A percentile compares a stretch with the other conserved stretches of the same genome.
These are phyloP conservation scores for Pholiota conissans DNA, from an alignment of 768 basidiomycete species.

Conservation along the genomic window DNA sequence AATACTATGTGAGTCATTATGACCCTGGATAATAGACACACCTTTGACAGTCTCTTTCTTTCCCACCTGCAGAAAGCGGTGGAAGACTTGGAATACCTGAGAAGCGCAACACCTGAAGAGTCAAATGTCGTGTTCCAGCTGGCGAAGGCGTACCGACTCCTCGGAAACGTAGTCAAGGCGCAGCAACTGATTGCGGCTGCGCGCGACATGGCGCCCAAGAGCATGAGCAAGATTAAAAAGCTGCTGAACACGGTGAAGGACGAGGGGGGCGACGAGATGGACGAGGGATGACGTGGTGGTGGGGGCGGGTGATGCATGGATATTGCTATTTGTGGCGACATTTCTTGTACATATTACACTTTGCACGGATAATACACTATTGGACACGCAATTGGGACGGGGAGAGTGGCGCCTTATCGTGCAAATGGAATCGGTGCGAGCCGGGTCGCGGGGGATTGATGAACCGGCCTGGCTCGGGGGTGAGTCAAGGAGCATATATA, in stretches of 20 bases:
- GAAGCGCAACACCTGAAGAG: constrained; percentile 87
- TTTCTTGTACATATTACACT: constrained; percentile 30
- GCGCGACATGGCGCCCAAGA: constrained; percentile 93
- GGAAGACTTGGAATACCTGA: constrained; percentile 76
- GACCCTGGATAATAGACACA: constrained; percentile 4
- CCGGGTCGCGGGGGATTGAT: constrained; percentile 7
- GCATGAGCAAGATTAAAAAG: constrained; percentile 78
- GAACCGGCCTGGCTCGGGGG: constrained; percentile 19
- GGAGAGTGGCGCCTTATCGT: constrained; percentile 25
- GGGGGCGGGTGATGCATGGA: constrained; percentile 14
- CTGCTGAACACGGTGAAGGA: constrained; percentile 72
- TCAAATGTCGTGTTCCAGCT: constrained; percentile 97
- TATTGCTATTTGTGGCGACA: constrained; percentile 31
- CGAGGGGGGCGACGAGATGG: constrained; percentile 69
- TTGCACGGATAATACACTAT: constrained; percentile 6
- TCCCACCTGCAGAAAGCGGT: constrained; percentile 64
- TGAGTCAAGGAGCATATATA: constrained; percentile 16
- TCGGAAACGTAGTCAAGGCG: constrained; percentile 77
- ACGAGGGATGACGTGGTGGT: constrained; percentile 57
- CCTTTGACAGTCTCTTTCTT: constrained; percentile 14
- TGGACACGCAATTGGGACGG: background rate
- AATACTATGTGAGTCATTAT: constrained; percentile 67
- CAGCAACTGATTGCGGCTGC: constrained; percentile 87
- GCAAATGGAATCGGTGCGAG: constrained; percentile 7
- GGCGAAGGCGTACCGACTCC: constrained; percentile 84